Percentiles rank a stretch among this genome's conserved stretches.
phyloP scores from a whole-genome alignment of 352 stramenopile species.

The Phytophthora sp. region DNA sequence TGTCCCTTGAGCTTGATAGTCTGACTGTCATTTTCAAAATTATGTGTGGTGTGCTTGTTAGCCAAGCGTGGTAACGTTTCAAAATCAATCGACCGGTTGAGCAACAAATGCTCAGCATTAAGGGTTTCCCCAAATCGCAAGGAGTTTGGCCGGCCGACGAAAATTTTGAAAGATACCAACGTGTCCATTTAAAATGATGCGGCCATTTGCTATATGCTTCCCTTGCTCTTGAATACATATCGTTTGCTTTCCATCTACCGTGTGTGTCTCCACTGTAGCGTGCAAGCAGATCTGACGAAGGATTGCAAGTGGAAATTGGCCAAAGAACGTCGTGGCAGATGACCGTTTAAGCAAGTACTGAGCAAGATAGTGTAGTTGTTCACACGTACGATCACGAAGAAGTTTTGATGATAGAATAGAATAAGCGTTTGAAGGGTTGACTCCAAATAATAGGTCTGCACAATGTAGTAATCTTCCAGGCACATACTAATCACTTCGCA shows the following conservation, averaged over 20 bases:
- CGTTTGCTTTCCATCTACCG: constrained; percentile 24
- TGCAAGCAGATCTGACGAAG: constrained; percentile 42
- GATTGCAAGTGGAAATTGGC: constrained; percentile 34
- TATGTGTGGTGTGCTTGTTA: background rate
- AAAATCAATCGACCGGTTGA: too few species aligned
- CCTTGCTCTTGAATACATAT: constrained; percentile 52
- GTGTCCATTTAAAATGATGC: constrained; percentile 50
- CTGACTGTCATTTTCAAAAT: background rate
- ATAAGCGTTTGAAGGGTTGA: constrained; percentile 12
- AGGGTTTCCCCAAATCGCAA: background rate
- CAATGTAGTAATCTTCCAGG: constrained; percentile 33
- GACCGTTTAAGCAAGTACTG: constrained; percentile 36
- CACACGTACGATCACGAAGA: constrained; percentile 52
- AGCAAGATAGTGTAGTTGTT: constrained; percentile 42
- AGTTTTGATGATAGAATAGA: constrained; percentile 32
- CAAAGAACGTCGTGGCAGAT: constrained; percentile 47
- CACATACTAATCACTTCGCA: constrained; percentile 34
- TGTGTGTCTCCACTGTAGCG: constrained; percentile 36
- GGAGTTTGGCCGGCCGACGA: background rate
- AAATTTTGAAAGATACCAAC: constrained; percentile 49
- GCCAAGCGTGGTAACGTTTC: background rate
- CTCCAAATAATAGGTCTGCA: constrained; percentile 28
- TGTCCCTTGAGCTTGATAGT: background rate
- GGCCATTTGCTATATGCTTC: constrained; percentile 26
- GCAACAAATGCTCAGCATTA: too few species aligned